Conservation (phyloP, 164 flowering plant species). For the Platanus orientalis region DNA sequence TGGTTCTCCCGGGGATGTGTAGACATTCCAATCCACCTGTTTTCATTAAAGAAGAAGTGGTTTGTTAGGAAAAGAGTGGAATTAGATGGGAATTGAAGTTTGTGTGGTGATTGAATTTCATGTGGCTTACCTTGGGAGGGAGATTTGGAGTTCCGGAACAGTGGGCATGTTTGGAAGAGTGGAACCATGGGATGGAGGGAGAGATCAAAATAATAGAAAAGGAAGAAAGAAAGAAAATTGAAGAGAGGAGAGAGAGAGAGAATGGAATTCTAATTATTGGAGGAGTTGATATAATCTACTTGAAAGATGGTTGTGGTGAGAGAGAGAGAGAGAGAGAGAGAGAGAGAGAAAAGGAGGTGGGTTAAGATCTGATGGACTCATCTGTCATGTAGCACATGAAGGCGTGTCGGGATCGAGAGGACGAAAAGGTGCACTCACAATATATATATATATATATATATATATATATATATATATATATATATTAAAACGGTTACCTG, state of each 20-base stretch:
- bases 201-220: too few species aligned
- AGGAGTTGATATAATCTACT: too few species aligned
- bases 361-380: background rate
- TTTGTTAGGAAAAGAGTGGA: background rate
- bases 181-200: slow-evolving; percentile 48
- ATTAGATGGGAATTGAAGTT: too few species aligned
- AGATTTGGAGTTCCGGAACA: slow-evolving; percentile 33
- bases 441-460: too few species aligned
- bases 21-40: slow-evolving; percentile 37
- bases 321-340: slow-evolving; percentile 4
- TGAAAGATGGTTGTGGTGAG: slow-evolving; percentile 19
- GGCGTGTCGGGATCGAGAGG: background rate
- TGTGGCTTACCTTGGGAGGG: slow-evolving; percentile 37
- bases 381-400: background rate
- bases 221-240: too few species aligned
- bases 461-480: too few species aligned
- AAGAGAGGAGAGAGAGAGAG: background rate
- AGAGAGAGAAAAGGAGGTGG: background rate
- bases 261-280: background rate
- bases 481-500: too few species aligned
- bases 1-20: background rate
- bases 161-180: slow-evolving; percentile 41
- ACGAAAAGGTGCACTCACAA: background rate
- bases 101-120: too few species aligned
- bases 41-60: background rate